phyloP scores from a whole-genome alignment of 1,284 basidiomycete species.

The Ganoderma lingzhi region DNA sequence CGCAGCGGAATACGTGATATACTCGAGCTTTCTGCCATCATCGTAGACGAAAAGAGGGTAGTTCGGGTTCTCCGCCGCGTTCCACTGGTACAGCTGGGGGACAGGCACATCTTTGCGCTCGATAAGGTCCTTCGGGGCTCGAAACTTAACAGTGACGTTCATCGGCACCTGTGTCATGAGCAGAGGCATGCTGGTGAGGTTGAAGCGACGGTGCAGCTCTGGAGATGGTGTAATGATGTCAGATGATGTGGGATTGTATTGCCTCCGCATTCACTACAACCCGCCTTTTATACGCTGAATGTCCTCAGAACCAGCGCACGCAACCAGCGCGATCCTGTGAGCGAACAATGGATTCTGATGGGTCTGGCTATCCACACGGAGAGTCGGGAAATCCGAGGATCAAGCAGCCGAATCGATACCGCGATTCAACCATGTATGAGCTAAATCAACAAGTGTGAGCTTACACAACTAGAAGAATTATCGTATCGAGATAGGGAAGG shows the following conservation, averaged over 20 bases:
- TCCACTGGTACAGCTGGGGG: constrained; percentile 26
- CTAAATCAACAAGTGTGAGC: no score
- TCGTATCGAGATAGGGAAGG: no score
- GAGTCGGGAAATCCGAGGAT: not conserved
- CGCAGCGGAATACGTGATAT: constrained; percentile 23
- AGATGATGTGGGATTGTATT: not conserved
- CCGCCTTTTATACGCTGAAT: not conserved
- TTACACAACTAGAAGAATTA: no score
- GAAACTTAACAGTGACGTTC: constrained; percentile 13
- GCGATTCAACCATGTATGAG: no score
- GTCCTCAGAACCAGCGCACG: not conserved
- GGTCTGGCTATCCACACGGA: not conserved
- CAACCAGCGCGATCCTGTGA: not conserved
- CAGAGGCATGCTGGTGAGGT: not conserved
- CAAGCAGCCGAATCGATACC: no score
- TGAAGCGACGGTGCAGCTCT: not conserved
- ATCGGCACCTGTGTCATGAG: not conserved
- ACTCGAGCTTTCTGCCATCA: constrained; percentile 15
- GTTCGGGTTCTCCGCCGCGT: constrained; percentile 25
- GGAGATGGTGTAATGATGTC: not conserved
- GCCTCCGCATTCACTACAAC: not conserved
- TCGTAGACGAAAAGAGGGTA: constrained; percentile 31
- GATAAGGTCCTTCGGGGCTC: constrained; percentile 13
- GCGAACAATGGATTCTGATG: not conserved
- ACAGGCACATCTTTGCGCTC: constrained; percentile 10